phyloP scores from a whole-genome alignment of 169 alveolate genomes.

The Plasmodium gaboni region DNA sequence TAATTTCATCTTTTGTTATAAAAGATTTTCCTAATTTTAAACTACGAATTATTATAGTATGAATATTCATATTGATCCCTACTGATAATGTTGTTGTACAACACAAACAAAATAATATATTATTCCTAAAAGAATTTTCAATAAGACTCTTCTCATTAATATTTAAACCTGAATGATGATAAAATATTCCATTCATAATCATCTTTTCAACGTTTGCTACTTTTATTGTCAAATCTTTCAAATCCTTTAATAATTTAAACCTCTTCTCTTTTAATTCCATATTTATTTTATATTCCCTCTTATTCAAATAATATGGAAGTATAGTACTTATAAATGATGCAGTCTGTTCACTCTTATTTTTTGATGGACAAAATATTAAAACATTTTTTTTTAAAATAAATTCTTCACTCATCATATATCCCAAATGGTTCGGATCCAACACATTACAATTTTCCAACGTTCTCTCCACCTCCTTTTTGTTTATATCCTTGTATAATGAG shows the following conservation, averaged over 20 bases:
- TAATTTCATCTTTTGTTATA: constrained; percentile 41
- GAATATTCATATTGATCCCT: constrained; percentile 60
- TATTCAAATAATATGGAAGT: constrained; percentile 41
- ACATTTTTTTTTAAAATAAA: constrained; percentile 54
- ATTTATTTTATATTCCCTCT: constrained; percentile 8
- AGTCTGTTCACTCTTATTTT: constrained; percentile 39
- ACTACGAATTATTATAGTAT: constrained; percentile 45
- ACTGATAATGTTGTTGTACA: constrained; percentile 74
- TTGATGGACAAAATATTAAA: constrained; percentile 66
- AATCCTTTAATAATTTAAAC: constrained; percentile 8
- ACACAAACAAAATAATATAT: constrained; percentile 59
- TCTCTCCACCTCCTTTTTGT: constrained; percentile 28
- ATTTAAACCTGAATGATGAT: constrained; percentile 55
- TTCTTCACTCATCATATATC: constrained; percentile 45
- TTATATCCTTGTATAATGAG: constrained; percentile 43
- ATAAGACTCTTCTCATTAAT: constrained; percentile 41
- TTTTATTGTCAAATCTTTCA: constrained; percentile 15
- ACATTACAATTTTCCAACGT: constrained; percentile 4
- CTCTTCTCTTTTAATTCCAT: constrained; percentile 23
- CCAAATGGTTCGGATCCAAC: constrained; percentile 64
- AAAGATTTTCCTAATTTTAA: constrained; percentile 21
- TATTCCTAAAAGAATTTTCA: constrained; percentile 39
- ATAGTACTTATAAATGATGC: constrained; percentile 39
- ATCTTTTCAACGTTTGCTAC: constrained; percentile 28
- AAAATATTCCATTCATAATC: constrained; percentile 58